phyloP scores from a whole-genome alignment of 1,284 basidiomycete genomes.

The Apiotrichum sp. region DNA sequence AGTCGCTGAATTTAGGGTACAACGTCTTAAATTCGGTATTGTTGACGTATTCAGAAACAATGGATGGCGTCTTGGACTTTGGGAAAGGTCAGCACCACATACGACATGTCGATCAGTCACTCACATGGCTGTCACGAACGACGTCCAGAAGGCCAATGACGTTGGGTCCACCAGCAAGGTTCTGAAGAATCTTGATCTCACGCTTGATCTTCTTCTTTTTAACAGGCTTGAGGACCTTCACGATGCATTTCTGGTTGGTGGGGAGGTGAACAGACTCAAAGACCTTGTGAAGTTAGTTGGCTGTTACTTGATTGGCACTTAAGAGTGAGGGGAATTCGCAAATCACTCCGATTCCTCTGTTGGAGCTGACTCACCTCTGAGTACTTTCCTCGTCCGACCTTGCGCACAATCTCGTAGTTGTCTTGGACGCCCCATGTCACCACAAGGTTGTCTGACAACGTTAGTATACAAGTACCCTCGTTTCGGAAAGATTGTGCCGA shows the following conservation, averaged over 20 bases:
- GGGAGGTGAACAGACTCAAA: constrained; percentile 95
- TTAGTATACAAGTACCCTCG: too few species aligned
- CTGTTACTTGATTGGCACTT: background rate
- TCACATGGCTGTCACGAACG: constrained; percentile 67
- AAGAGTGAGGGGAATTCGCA: too few species aligned
- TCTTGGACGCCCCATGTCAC: constrained; percentile 95
- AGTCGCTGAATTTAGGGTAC: constrained; percentile 90
- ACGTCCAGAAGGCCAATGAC: constrained; percentile 82
- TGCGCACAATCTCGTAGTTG: constrained; percentile 96
- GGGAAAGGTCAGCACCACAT: constrained; percentile 20
- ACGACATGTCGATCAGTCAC: background rate
- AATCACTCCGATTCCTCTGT: too few species aligned
- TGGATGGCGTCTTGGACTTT: constrained; percentile 85
- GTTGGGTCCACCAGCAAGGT: constrained; percentile 91
- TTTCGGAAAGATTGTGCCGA: too few species aligned
- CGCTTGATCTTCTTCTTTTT: constrained; percentile 99
- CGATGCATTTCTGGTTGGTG: constrained; percentile 91
- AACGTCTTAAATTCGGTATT: constrained; percentile 98
- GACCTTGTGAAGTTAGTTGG: constrained; percentile 54
- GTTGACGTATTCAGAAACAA: constrained; percentile 97
- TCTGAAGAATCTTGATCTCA: constrained; percentile 98
- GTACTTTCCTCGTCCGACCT: constrained; percentile 94
- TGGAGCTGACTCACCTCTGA: constrained; percentile 62
- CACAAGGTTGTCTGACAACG: constrained; percentile 69
- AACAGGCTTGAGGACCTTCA: constrained; percentile 97